Conservation (phyloP, 306 rosid species). For the Abrus pulchellus region DNA sequence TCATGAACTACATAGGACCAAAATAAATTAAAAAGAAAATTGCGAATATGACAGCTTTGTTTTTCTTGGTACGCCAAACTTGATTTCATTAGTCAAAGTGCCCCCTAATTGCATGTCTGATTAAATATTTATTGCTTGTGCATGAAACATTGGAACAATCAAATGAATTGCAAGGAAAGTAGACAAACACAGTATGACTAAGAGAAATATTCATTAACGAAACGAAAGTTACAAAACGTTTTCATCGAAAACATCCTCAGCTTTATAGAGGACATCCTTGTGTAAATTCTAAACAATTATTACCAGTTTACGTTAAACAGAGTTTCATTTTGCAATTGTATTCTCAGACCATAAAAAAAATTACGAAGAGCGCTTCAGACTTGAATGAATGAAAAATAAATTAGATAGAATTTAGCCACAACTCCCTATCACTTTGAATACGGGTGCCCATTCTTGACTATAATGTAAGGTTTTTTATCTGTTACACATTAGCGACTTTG, state of each 20-base stretch:
- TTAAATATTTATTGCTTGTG: neutral
- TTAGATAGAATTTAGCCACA: neutral
- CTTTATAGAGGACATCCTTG: neutral
- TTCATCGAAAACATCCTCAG: neutral
- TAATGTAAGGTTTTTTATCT: neutral
- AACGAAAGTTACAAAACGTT: neutral
- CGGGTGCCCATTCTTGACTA: neutral
- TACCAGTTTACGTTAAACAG: neutral
- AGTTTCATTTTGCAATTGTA: neutral
- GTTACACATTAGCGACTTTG: neutral
- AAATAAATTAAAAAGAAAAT: neutral
- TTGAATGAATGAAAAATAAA: neutral
- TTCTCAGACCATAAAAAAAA: neutral
- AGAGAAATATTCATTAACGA: neutral
- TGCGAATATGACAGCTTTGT: slow-evolving; percentile 10
- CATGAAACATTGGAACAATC: slow-evolving; percentile 44
- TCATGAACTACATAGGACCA: slow-evolving; percentile 15
- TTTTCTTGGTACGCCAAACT: slow-evolving; percentile 43
- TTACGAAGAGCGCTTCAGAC: neutral
- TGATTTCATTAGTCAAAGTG: slow-evolving; percentile 48
- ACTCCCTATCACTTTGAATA: neutral
- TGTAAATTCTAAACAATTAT: slow-evolving; percentile 1
- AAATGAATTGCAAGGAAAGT: slow-evolving; percentile 24
- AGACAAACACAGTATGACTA: slow-evolving; percentile 17
- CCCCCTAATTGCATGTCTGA: neutral